These are phyloP conservation scores for Herpetomonas samuelpessoai DNA, from an alignment of 208 protist species.

Conservation along the genomic window DNA sequence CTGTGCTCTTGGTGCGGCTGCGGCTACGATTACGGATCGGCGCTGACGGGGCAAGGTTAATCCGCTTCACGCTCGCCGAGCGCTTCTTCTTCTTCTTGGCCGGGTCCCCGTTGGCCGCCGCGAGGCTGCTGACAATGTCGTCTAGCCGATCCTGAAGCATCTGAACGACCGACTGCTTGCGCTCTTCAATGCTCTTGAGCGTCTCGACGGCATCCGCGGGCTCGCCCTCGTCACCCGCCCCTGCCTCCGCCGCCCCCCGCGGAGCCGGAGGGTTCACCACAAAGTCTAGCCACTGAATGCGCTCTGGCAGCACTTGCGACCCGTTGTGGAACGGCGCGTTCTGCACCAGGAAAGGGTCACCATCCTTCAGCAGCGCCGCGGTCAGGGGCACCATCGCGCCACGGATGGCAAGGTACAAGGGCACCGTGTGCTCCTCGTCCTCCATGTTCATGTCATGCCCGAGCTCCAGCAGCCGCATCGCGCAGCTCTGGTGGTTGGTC, in stretches of 20 bases:
- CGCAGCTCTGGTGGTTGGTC: constrained; percentile 54
- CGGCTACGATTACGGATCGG: constrained; percentile 52
- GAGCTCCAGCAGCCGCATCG: constrained; percentile 60
- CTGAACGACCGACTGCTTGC: constrained; percentile 24
- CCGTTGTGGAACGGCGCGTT: constrained; percentile 83
- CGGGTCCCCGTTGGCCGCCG: constrained; percentile 10
- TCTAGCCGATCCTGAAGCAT: constrained; percentile 65
- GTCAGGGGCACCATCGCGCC: constrained; percentile 57
- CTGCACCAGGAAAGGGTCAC: constrained; percentile 74
- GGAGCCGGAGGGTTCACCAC: constrained; percentile 15
- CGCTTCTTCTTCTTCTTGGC: constrained; percentile 51
- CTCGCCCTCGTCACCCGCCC: background rate
- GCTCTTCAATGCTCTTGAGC: constrained; percentile 25
- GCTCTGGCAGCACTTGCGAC: constrained; percentile 59
- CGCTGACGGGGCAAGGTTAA: constrained; percentile 80
- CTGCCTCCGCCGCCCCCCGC: background rate
- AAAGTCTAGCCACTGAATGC: constrained; percentile 70
- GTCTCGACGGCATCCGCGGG: constrained; percentile 14
- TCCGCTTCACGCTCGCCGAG: constrained; percentile 37
- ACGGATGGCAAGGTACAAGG: constrained; percentile 58
- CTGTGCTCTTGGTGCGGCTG: constrained; percentile 26
- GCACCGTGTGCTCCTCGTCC: constrained; percentile 60
- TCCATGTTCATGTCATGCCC: constrained; percentile 62
- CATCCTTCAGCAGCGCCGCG: constrained; percentile 34
- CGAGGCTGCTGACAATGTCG: constrained; percentile 33